Evolutionary conservation across 192 early-diverging fungal species (phyloP).

Genomic region (Spinellus fusiger): DNA sequence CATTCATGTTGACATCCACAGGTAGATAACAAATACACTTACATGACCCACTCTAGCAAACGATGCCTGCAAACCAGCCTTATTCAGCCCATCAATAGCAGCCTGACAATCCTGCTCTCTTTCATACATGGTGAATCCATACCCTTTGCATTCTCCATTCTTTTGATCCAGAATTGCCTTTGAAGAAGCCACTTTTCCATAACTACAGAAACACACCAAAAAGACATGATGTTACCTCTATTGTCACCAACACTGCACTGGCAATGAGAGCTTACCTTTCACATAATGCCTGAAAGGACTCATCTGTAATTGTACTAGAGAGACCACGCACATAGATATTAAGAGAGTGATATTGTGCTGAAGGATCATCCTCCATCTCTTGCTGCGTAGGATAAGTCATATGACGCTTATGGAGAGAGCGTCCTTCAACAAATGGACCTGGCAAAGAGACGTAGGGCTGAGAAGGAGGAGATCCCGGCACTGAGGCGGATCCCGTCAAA

Average conservation of each 20-base stretch:
- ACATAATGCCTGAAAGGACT: slow-evolving; percentile 57
- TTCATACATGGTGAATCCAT: slow-evolving; percentile 87
- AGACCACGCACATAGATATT: slow-evolving; percentile 85
- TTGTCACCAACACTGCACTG: too few relatives aligned
- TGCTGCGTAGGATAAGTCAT: neutral
- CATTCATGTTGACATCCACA: neutral
- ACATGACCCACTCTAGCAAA: slow-evolving; percentile 65
- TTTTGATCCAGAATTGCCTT: slow-evolving; percentile 80
- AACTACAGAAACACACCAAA: slow-evolving; percentile 32
- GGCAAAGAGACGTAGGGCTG: neutral
- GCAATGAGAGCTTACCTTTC: slow-evolving; percentile 42
- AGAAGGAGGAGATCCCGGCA: slow-evolving; percentile 21
- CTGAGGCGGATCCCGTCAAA: slow-evolving; percentile 25
- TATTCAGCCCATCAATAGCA: slow-evolving; percentile 67
- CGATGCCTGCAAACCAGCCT: slow-evolving; percentile 60
- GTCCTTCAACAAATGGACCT: neutral
- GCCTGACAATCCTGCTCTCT: slow-evolving; percentile 57
- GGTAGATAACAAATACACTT: neutral
- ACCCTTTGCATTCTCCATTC: slow-evolving; percentile 79
- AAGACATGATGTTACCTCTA: neutral
- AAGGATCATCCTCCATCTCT: neutral
- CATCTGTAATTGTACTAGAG: slow-evolving; percentile 58
- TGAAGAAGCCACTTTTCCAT: slow-evolving; percentile 67
- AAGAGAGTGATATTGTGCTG: slow-evolving; percentile 34
- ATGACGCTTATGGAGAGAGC: neutral